These are phyloP conservation scores for Choiromyces venosus DNA, from an alignment of 495 filamentous ascomycete genomes.

Conservation along the genomic window DNA sequence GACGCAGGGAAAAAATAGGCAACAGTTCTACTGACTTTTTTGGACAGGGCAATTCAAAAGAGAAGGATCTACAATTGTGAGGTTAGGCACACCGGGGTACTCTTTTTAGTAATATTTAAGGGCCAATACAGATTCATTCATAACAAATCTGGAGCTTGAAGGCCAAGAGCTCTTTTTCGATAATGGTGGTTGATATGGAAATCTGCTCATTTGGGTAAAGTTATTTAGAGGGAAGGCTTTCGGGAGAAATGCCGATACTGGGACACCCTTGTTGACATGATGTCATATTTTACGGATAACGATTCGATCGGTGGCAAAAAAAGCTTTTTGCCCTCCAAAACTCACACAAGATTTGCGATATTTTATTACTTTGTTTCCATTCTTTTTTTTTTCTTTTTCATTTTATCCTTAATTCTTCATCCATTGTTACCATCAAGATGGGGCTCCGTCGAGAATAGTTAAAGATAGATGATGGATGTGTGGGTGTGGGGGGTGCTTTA, in stretches of 20 bases:
- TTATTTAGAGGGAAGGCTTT: slow-evolving; percentile 15
- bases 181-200: not conserved
- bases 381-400: not conserved
- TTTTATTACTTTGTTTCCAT: not conserved
- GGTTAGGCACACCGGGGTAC: not conserved
- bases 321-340: slow-evolving; percentile 2
- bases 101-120: not conserved
- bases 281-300: slow-evolving; percentile 34
- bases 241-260: slow-evolving; percentile 33
- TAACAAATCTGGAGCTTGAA: not conserved
- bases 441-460: not conserved
- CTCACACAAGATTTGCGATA: not conserved
- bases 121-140: not conserved
- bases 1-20: slow-evolving; percentile 33
- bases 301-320: slow-evolving; percentile 38
- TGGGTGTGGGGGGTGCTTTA: not conserved
- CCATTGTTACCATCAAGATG: not conserved
- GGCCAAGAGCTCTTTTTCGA: not conserved
- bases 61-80: slow-evolving; percentile 15
- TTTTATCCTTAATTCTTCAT: not conserved
- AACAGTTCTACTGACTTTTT: not conserved
- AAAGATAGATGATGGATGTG: not conserved
- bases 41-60: not conserved
- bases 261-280: slow-evolving; percentile 28
- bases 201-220: not conserved